Percentiles rank a stretch among this genome's conserved stretches.
Conservation (phyloP, 2,329 filamentous ascomycete species). For the Tothia fuscella region DNA sequence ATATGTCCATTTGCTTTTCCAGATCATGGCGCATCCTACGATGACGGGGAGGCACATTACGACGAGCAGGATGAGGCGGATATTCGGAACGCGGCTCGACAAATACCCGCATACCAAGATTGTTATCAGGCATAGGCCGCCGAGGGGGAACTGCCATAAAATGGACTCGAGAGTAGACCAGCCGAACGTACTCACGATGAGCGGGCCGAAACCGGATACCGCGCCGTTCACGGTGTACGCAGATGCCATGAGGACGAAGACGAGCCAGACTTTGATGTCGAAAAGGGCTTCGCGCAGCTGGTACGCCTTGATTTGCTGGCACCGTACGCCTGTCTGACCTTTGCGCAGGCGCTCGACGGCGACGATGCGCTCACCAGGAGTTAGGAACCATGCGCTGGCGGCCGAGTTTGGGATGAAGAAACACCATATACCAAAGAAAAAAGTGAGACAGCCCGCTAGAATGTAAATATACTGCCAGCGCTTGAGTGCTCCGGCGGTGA, state of each 20-base stretch:
- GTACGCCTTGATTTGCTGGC: constrained; percentile 44
- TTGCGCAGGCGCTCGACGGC: constrained; percentile 51
- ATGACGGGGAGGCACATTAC: constrained; percentile 61
- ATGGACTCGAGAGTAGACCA: constrained; percentile 53
- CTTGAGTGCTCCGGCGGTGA: constrained; percentile 25
- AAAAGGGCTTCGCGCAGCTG: constrained; percentile 48
- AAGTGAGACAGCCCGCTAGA: constrained; percentile 50
- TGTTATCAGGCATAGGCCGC: constrained; percentile 52
- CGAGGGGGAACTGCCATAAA: constrained; percentile 63
- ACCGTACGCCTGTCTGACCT: constrained; percentile 52
- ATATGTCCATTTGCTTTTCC: constrained; percentile 53
- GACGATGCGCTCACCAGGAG: constrained; percentile 47
- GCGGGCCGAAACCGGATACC: constrained; percentile 56
- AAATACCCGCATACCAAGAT: constrained; percentile 57
- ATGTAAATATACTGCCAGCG: constrained; percentile 64
- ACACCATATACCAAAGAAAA: constrained; percentile 52
- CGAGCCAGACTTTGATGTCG: constrained; percentile 52
- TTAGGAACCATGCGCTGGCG: constrained; percentile 57
- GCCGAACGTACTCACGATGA: constrained; percentile 62
- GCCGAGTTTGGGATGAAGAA: constrained; percentile 56
- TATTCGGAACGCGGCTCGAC: constrained; percentile 47
- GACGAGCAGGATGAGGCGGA: constrained; percentile 53
- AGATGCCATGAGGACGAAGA: constrained; percentile 56
- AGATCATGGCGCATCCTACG: constrained; percentile 62
- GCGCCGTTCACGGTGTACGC: constrained; percentile 61